Evolutionary conservation across 2,329 filamentous ascomycete genomes (phyloP).

Genomic region (Raffaelea ambrosiae): DNA sequence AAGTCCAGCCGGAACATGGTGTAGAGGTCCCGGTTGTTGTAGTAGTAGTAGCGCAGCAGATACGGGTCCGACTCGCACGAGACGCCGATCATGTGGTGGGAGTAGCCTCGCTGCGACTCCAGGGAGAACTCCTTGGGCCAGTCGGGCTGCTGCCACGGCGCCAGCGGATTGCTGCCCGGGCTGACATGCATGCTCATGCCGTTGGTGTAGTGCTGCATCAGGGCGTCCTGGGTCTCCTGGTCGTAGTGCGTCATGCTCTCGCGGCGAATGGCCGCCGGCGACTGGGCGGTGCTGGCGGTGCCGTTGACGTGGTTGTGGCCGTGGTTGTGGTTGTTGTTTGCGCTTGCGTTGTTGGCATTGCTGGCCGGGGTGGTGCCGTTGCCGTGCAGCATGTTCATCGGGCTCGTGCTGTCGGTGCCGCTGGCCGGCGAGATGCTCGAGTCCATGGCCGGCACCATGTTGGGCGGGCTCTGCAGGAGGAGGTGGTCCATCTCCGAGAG

Average conservation of each 20-base stretch:
- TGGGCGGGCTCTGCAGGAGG: slow-evolving; percentile 3
- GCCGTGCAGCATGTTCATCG: background rate
- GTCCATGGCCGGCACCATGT: background rate
- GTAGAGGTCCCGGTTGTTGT: slow-evolving; percentile 14
- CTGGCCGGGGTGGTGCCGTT: background rate
- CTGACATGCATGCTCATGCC: background rate
- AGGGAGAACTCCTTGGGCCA: slow-evolving; percentile 13
- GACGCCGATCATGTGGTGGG: slow-evolving; percentile 15
- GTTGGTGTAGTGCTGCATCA: background rate
- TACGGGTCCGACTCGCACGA: slow-evolving; percentile 18
- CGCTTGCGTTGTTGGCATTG: background rate
- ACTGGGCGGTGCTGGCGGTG: background rate
- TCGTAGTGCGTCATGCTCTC: background rate
- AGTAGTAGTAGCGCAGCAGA: slow-evolving; percentile 14
- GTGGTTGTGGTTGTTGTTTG: background rate
- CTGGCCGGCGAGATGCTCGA: background rate
- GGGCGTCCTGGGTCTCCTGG: background rate
- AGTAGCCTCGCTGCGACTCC: slow-evolving; percentile 13
- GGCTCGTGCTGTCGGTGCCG: background rate
- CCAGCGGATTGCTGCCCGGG: background rate
- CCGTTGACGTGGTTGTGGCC: background rate
- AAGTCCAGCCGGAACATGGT: slow-evolving; percentile 17
- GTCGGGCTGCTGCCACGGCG: background rate
- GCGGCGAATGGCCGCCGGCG: background rate
- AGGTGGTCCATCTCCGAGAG: slow-evolving; percentile 1